Conservation (phyloP, 495 filamentous ascomycete genomes). For the Aspergillus haitiensis region DNA sequence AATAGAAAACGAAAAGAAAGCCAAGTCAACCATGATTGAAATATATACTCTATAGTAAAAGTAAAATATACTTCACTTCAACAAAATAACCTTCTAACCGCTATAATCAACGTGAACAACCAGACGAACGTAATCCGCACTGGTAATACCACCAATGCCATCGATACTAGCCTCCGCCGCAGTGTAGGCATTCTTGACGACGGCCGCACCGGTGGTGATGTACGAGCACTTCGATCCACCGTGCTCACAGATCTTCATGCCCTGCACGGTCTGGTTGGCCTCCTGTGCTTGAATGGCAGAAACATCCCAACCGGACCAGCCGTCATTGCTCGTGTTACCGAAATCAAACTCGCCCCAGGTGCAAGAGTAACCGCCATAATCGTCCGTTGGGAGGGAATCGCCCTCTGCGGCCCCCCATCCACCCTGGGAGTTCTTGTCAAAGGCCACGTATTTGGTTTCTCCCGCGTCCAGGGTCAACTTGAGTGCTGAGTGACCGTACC, state of each 20-base stretch:
- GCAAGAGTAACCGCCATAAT: constrained; percentile 40
- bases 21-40: no score
- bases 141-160: constrained; percentile 4
- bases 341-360: constrained; percentile 52
- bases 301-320: constrained; percentile 48
- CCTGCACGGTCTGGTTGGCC: constrained; percentile 34
- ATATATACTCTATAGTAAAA: no score
- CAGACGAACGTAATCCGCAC: neutral
- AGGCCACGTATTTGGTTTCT: constrained; percentile 45
- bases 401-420: constrained; percentile 42
- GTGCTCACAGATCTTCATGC: constrained; percentile 41
- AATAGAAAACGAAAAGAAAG: no score
- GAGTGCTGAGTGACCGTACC: constrained; percentile 40
- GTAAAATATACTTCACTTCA: no score
- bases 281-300: constrained; percentile 48
- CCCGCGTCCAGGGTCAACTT: constrained; percentile 45
- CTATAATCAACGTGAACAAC: constrained; percentile 9
- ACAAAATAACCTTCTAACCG: neutral
- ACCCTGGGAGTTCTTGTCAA: constrained; percentile 50
- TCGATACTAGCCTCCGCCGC: neutral
- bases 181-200: constrained; percentile 22
- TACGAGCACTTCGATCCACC: constrained; percentile 33
- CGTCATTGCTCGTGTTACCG: constrained; percentile 35
- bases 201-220: constrained; percentile 32
- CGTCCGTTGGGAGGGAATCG: constrained; percentile 32